phyloP scores from a whole-genome alignment of 1,139 yeast genomes.

The Blastobotrys ciferrii region DNA sequence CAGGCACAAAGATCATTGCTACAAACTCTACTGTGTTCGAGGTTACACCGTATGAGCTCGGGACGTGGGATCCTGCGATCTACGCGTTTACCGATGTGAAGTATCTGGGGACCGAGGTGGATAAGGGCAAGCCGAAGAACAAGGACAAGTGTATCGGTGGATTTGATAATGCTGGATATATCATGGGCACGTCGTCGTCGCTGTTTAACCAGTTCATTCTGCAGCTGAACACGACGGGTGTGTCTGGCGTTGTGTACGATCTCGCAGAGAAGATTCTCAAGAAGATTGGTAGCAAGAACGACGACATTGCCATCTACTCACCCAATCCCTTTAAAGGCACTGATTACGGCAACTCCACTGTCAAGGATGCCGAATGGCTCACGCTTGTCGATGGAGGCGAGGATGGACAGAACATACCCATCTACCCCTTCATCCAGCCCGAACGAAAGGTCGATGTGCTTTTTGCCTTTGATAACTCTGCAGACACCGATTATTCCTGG shows the following conservation, averaged over 20 bases:
- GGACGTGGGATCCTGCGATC: slow-evolving; percentile 86
- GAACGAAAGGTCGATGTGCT: slow-evolving; percentile 70
- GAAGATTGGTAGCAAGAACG: slow-evolving; percentile 33
- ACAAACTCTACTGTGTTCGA: slow-evolving; percentile 80
- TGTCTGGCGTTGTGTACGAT: slow-evolving; percentile 48
- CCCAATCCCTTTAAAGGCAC: slow-evolving; percentile 72
- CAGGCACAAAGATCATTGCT: slow-evolving; percentile 49
- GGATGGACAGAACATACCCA: slow-evolving; percentile 76
- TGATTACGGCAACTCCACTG: slow-evolving; percentile 27
- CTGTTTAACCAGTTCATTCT: slow-evolving; percentile 70
- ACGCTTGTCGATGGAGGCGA: slow-evolving; percentile 86
- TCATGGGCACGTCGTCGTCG: slow-evolving; percentile 76
- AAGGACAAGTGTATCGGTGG: slow-evolving; percentile 55
- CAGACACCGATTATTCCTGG: slow-evolving; percentile 59
- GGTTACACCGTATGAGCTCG: slow-evolving; percentile 74
- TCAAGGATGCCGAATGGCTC: slow-evolving; percentile 46
- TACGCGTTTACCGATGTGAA: slow-evolving; percentile 68
- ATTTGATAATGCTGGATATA: slow-evolving; percentile 73
- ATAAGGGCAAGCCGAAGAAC: slow-evolving; percentile 47
- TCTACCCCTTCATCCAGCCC: slow-evolving; percentile 71
- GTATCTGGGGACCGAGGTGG: slow-evolving; percentile 68
- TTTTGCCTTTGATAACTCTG: slow-evolving; percentile 85
- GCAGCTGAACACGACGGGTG: slow-evolving; percentile 54
- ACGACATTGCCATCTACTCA: slow-evolving; percentile 68
- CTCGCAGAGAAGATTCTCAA: slow-evolving; percentile 35